Evolutionary conservation across 306 rosid species (phyloP).

Genomic region (Corylus avellana): DNA sequence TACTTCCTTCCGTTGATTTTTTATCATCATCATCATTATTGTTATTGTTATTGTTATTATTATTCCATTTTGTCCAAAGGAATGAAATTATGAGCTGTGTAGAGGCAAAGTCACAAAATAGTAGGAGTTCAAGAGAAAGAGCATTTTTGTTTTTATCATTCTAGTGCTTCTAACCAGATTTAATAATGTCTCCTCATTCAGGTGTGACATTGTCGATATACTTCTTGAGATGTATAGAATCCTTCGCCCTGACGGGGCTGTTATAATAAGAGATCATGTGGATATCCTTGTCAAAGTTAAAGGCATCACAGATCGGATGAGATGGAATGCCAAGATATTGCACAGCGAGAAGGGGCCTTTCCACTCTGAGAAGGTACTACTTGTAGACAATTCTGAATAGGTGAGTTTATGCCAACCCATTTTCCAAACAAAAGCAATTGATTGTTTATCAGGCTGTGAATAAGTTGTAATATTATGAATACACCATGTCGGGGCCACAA

Average conservation of each 20-base stretch:
- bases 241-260: slow-evolving; percentile 51
- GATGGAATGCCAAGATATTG: slow-evolving; percentile 41
- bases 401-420: background rate
- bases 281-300: slow-evolving; percentile 45
- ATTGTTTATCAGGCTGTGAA: background rate
- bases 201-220: slow-evolving; percentile 50
- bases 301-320: slow-evolving; percentile 37
- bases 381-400: slow-evolving; percentile 33
- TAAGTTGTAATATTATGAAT: background rate
- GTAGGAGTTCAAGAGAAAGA: background rate
- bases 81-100: background rate
- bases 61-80: background rate
- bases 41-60: background rate
- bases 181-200: slow-evolving; percentile 12
- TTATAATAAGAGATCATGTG: slow-evolving; percentile 44
- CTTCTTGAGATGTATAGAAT: slow-evolving; percentile 54
- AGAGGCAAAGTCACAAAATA: background rate
- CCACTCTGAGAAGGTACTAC: slow-evolving; percentile 32
- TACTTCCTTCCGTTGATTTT: background rate
- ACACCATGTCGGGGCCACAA: background rate
- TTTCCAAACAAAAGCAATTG: background rate
- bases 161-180: background rate
- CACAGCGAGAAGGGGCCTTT: slow-evolving; percentile 34
- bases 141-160: background rate
- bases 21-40: background rate